Base-by-base conservation (phyloP, 805 yeast genomes). In the Groenewaldozyma salmanticensis region DNA sequence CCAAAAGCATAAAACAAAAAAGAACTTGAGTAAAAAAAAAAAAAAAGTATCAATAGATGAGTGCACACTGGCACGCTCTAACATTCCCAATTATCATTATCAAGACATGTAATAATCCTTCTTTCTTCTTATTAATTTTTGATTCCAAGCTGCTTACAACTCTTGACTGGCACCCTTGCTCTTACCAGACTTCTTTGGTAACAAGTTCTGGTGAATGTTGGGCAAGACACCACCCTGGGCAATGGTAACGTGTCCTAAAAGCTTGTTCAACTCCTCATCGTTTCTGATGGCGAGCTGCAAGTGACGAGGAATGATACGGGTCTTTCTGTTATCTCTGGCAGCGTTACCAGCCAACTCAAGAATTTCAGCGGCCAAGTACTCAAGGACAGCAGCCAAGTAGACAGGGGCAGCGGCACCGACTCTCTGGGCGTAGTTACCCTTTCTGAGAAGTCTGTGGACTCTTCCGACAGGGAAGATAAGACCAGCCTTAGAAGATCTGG, bases 201-300 rank as follows among this genome's bases (percentile, higher is more conserved):
- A 79, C 67, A 88, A 80, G 74, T 81, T 80, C 71, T 80, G 86
- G 73, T 85, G 95, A 65, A 87, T 84, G 80, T 86, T 85, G 74
- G 96, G 96, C 69, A 88, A 77, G 59, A 90, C 96, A 84, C 96
- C 96, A 81, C 96, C 96, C 71, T 87, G 94, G 55, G 96, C 96
- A 60, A 88, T 90, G 52, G 96, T 88, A 53, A 90, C 98, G 66
- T 86, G 86, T 51, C 81, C 79, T 53, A 90, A 75, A 59, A 88
- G 77, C 70, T 84, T 87, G 84, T 90, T 88, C 69, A 90, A 78
- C 72, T 90, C 96, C 72, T 90, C 96, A 77, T 90, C 97, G 65
- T 88, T 90, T 78, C 97, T 85, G 76, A 88, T 88, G 68, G 97
- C 97, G 60, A 88, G 77, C 72, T 88, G 96, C 71, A 88, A 79